phyloP scores from a whole-genome alignment of 2,329 filamentous ascomycete genomes.

The Aureobasidium sp. region DNA sequence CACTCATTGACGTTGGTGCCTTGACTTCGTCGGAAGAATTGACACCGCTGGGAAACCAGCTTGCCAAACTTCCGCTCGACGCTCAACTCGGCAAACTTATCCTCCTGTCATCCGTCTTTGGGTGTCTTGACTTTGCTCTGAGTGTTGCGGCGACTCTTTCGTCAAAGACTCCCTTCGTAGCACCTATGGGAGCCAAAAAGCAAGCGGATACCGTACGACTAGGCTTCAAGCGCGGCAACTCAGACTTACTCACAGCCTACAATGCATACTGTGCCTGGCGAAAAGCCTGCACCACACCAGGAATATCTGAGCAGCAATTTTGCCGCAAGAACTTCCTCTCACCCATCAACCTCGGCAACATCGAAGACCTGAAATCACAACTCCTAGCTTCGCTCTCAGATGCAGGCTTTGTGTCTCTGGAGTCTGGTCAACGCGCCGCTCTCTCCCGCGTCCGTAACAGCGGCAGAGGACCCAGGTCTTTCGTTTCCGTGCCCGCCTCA shows the following conservation, averaged over 20 bases:
- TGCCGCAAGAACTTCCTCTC: constrained; percentile 92
- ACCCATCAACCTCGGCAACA: constrained; percentile 78
- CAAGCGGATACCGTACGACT: constrained; percentile 74
- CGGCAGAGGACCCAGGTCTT: constrained; percentile 56
- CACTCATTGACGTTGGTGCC: constrained; percentile 85
- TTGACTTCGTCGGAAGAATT: constrained; percentile 74
- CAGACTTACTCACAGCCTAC: constrained; percentile 85
- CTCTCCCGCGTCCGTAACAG: constrained; percentile 63
- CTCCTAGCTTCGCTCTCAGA: constrained; percentile 78
- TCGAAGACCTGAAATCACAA: constrained; percentile 93
- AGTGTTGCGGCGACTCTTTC: constrained; percentile 90
- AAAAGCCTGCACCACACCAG: constrained; percentile 62
- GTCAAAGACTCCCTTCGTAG: constrained; percentile 87
- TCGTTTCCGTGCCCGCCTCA: constrained; percentile 72
- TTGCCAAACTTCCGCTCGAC: constrained; percentile 83
- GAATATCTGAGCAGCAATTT: constrained; percentile 73
- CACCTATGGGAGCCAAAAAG: constrained; percentile 72
- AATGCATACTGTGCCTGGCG: constrained; percentile 91
- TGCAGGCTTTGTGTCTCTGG: constrained; percentile 70
- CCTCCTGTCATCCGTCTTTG: constrained; percentile 76
- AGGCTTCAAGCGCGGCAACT: constrained; percentile 76
- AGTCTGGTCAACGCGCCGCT: constrained; percentile 60
- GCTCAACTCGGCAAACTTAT: constrained; percentile 93
- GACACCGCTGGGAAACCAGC: constrained; percentile 75
- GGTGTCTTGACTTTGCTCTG: constrained; percentile 82